A percentile compares a stretch with the other conserved stretches of the same genome.
phyloP scores from a whole-genome alignment of 2,329 filamentous ascomycete genomes.

The Phialocephala sp. region DNA sequence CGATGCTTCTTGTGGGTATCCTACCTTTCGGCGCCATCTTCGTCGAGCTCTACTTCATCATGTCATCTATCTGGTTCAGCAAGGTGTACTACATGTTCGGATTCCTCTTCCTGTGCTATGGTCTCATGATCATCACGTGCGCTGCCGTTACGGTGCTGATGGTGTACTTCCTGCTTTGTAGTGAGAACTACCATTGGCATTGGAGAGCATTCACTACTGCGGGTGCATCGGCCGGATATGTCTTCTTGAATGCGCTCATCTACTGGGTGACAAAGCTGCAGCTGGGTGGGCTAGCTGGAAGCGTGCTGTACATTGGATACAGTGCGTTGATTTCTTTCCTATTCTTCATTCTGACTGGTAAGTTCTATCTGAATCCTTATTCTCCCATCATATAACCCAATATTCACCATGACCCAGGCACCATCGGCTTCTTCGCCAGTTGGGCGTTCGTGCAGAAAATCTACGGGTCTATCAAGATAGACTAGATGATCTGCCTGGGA shows the following conservation, averaged over 20 bases:
- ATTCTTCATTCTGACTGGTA: slow-evolving; percentile 94
- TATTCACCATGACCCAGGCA: slow-evolving; percentile 60
- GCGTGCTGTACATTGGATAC: slow-evolving; percentile 92
- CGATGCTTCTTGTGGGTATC: slow-evolving; percentile 89
- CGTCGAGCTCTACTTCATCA: slow-evolving; percentile 98
- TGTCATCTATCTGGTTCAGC: slow-evolving; percentile 98
- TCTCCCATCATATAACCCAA: not conserved
- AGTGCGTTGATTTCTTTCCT: slow-evolving; percentile 86
- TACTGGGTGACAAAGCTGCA: slow-evolving; percentile 91
- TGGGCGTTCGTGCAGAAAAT: slow-evolving; percentile 95
- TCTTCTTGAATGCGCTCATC: slow-evolving; percentile 88
- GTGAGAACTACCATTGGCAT: slow-evolving; percentile 99
- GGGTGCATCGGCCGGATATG: slow-evolving; percentile 88
- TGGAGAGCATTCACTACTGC: slow-evolving; percentile 94
- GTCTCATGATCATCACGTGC: slow-evolving; percentile 94
- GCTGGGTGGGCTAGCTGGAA: slow-evolving; percentile 82
- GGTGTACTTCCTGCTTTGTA: slow-evolving; percentile 94
- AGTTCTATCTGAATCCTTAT: slow-evolving; percentile 45
- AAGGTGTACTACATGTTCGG: slow-evolving; percentile 99
- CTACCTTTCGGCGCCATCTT: slow-evolving; percentile 97
- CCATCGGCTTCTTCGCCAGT: slow-evolving; percentile 93
- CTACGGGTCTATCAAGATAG: slow-evolving; percentile 97
- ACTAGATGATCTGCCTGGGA: slow-evolving; percentile 54
- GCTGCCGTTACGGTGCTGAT: slow-evolving; percentile 91
- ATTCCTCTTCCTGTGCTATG: slow-evolving; percentile 97